Conservation (phyloP, 257 asterid species). For the Salvia miltiorrhiza region DNA sequence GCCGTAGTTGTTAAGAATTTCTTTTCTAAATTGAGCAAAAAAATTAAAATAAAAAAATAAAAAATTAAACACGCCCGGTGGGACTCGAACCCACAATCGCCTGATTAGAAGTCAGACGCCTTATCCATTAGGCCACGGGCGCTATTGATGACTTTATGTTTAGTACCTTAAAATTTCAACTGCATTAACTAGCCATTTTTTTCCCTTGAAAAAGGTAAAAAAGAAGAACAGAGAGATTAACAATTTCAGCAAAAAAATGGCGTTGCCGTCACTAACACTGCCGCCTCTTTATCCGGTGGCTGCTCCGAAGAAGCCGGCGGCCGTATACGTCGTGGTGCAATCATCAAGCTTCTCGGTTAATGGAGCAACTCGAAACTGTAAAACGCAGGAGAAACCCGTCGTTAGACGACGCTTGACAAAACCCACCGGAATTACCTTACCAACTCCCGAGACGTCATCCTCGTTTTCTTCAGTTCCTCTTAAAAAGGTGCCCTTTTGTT, state of each 20-base stretch:
- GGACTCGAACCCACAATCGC: conserved; percentile 99
- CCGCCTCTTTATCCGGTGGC: conserved; percentile 20
- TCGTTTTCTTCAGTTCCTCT: conserved; percentile 32
- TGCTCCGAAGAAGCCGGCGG: conserved; percentile 20
- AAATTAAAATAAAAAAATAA: too few relatives aligned
- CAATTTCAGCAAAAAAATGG: background rate
- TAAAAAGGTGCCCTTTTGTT: conserved; percentile 50
- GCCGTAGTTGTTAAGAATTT: too few relatives aligned
- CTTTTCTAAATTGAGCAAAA: too few relatives aligned
- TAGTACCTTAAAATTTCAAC: too few relatives aligned
- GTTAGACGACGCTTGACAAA: conserved; percentile 39
- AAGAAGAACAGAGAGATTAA: too few relatives aligned
- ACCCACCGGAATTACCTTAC: conserved; percentile 39
- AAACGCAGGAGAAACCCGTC: conserved; percentile 33
- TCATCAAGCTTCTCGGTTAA: conserved; percentile 8
- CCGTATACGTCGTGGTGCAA: conserved; percentile 9
- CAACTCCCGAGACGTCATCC: conserved; percentile 22
- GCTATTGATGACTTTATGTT: too few relatives aligned
- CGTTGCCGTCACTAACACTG: conserved; percentile 15
- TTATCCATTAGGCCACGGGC: conserved; percentile 98
- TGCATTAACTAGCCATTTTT: too few relatives aligned
- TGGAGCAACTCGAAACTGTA: conserved; percentile 16
- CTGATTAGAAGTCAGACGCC: conserved; percentile 99
- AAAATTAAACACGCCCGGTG: conserved; percentile 93
- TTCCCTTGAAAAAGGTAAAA: too few relatives aligned